Evolutionary conservation across 192 early-diverging fungal genomes (phyloP).

Genomic region (Radiomyces spectabilis): DNA sequence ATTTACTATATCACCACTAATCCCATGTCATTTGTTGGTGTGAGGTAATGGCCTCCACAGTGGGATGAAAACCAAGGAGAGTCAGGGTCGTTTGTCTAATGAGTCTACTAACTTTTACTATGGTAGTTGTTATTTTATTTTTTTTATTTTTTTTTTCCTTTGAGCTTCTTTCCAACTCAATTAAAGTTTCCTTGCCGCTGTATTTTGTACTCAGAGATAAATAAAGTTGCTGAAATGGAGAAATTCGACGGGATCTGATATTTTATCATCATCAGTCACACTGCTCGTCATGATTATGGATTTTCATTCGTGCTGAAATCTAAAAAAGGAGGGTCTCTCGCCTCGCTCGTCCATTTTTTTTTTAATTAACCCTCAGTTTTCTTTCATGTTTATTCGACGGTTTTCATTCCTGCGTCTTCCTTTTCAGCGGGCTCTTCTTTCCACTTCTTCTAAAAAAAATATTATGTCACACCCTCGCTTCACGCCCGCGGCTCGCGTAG

Average conservation of each 20-base stretch:
- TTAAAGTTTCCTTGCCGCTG: no score
- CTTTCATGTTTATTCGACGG: not conserved
- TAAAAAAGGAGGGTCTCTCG: not conserved
- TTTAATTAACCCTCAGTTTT: not conserved
- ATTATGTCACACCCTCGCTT: not conserved
- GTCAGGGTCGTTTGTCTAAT: no score
- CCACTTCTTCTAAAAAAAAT: conserved; percentile 3
- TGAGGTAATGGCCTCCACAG: no score
- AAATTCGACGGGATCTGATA: not conserved
- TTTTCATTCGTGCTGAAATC: not conserved
- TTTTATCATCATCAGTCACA: not conserved
- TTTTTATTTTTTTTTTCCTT: no score
- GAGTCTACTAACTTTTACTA: no score
- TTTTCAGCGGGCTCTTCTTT: not conserved
- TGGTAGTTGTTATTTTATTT: no score
- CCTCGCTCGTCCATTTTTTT: not conserved
- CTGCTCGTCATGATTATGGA: not conserved
- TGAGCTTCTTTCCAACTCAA: no score
- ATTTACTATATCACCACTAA: no score
- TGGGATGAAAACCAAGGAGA: no score
- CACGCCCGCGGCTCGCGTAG: conserved; percentile 34
- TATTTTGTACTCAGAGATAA: not conserved
- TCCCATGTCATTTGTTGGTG: no score
- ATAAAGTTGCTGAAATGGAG: not conserved
- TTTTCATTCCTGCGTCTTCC: not conserved